Evolutionary conservation across 1,284 basidiomycete genomes (phyloP).

Genomic region (Cryptococcus sp.): DNA sequence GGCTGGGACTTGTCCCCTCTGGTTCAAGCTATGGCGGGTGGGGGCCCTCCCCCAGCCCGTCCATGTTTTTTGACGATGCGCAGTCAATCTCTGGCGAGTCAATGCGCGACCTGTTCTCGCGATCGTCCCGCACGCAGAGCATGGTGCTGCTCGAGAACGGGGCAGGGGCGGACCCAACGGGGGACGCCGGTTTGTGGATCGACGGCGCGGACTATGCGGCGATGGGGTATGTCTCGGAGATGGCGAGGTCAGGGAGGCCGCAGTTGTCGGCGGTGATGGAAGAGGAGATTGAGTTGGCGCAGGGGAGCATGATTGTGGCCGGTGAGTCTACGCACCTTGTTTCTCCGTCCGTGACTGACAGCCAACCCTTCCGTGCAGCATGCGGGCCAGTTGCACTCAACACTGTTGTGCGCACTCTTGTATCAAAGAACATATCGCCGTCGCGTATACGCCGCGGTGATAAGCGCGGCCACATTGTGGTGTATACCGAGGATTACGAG

Average conservation of each 20-base stretch:
- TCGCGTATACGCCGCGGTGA: constrained; percentile 60
- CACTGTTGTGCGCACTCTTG: constrained; percentile 65
- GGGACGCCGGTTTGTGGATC: constrained; percentile 54
- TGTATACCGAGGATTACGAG: constrained; percentile 68
- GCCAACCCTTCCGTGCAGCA: constrained; percentile 49
- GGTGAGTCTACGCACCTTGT: constrained; percentile 53
- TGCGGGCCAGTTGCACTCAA: constrained; percentile 73
- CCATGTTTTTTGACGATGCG: constrained; percentile 34
- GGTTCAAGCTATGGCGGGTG: no score
- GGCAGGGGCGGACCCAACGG: constrained; percentile 14
- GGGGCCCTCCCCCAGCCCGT: constrained; percentile 25
- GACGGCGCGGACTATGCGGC: constrained; percentile 66
- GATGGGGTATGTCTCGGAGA: constrained; percentile 64
- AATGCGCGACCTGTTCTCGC: constrained; percentile 20
- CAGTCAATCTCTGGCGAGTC: constrained; percentile 31
- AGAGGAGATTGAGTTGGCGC: constrained; percentile 61
- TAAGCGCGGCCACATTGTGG: constrained; percentile 59
- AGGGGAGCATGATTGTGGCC: constrained; percentile 63
- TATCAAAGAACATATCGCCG: constrained; percentile 63
- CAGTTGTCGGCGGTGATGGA: constrained; percentile 63
- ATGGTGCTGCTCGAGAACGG: constrained; percentile 43
- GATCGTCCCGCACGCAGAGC: constrained; percentile 33
- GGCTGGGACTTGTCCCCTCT: neutral
- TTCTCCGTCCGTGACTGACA: neutral
- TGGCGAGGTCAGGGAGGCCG: constrained; percentile 70